Base-by-base conservation (phyloP, 108 stramenopile species). In the Mediolabrus comicus region DNA sequence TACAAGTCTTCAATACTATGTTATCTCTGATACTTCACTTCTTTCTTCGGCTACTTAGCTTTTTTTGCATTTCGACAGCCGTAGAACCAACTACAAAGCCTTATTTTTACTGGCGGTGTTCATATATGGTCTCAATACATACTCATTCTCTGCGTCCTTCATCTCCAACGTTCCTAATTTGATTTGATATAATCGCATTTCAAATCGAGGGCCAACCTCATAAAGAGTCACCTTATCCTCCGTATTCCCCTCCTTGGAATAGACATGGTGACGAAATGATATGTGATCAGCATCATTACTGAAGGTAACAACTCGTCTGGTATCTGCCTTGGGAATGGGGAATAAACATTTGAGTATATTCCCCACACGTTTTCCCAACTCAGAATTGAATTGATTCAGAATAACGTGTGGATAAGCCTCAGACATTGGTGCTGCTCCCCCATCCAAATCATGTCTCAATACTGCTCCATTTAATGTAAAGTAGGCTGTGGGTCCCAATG, bases 191-290 rank as follows among this genome's bases (percentile, higher is more conserved):
- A 96, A 81, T 77, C 85, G 83, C 95, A 99, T 92, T 78, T 99
- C 99, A 77, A 99, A 99, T 6, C 99, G 80, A 12, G 99, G 99
- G 5, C 99, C 99, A 7, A 98, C 97, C 67, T 99, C 99, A 62
- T 87, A 87, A 60, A 99, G 75, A 24, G 82, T 69, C 1, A 99
- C 97, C 26, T 95, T 75, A 38, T 96, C 92, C 62, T 82, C 77
- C 26, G 57, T 59, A 29, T 59, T 63, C 1, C 85, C 66, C 22
- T 84, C 75, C 59, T 94, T 96, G 70, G 86, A 92, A 74, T 88
- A 98, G 75, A 92, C 97, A 89, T 99, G 98, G 83, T 99, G 99
- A 14, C 99, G 96, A 64, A 99, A 98, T 58, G 85, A 88, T 53
- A 99, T 95, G 64, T 89, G 96, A 80, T 99, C 99, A 73, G 92